phyloP scores from a whole-genome alignment of 176 grass and related monocot genomes.

The Miscanthus lutarioriparius region DNA sequence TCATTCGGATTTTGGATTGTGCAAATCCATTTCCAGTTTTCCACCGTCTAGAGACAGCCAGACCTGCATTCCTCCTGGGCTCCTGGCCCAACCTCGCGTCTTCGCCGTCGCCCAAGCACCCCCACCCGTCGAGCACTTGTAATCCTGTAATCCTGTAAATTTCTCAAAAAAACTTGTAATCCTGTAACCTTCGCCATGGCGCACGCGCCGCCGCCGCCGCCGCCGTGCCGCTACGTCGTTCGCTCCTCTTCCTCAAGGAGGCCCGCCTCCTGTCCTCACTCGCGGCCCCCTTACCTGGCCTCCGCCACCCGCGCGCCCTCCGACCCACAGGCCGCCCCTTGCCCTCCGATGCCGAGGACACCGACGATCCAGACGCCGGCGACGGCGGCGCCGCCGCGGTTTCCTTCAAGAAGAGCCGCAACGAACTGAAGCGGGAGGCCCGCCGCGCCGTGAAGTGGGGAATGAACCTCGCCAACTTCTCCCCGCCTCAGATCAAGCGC shows the following conservation, averaged over 20 bases:
- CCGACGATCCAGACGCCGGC: constrained; percentile 23
- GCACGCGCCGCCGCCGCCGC: constrained; percentile 31
- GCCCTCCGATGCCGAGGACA: constrained; percentile 37
- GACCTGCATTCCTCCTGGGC: no score
- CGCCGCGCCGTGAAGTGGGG: constrained; percentile 80
- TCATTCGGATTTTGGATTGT: no score
- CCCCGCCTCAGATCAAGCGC: constrained; percentile 74
- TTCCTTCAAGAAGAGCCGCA: constrained; percentile 60
- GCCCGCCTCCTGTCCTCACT: constrained; percentile 33
- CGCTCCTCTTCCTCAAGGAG: constrained; percentile 32
- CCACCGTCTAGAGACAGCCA: no score
- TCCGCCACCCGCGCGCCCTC: constrained; percentile 30
- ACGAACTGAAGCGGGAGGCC: constrained; percentile 83
- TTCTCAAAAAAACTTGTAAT: no score
- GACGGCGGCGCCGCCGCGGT: neutral
- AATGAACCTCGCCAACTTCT: constrained; percentile 80
- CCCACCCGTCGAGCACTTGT: neutral
- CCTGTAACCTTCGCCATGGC: constrained; percentile 21
- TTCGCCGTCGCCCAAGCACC: no score
- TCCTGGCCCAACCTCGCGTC: no score
- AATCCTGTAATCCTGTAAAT: neutral
- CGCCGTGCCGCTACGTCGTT: constrained; percentile 40
- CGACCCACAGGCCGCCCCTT: constrained; percentile 34
- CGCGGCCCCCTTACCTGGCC: neutral
- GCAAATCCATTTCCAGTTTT: no score